Evolutionary conservation across 306 rosid species (phyloP), one percentile per base, ranked within the genome.

Genomic region (Begonia fuchsioides): DNA sequence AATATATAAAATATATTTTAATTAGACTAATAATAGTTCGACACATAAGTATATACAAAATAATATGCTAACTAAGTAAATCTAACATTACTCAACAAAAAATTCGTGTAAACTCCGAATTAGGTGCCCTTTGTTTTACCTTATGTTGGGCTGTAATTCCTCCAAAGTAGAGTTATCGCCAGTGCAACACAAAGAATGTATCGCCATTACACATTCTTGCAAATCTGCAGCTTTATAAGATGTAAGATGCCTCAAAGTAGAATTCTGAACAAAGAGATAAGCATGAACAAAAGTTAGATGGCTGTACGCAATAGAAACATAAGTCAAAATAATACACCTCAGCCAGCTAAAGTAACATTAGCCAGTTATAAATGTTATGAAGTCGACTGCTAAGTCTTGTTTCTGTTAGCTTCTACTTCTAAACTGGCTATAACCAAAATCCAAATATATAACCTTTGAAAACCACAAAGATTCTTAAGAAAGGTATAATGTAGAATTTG

Each of bases 101-200:
- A 38, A 26, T 10, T 10, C 45, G 12, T 48, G n/a, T 40, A 64
- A 16, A 26, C 48, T 17, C 48, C 35, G 8, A 26, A 26, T 26
- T 0, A 26, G 1, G 35, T 26, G 7, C 35, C 7, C n/a, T n/a
- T n/a, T n/a, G 46, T 53, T 61, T 56, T 55, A 79, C 82, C 80
- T 71, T 73, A 63, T 83, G 88, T 17, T 83, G 80, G n/a, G 68
- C 82, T 66, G 65, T 83, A 83, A 70, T 79, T 83, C 69, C 71
- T 77, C 60, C 74, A 58, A 72, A 56, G 58, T 43, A 35, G 76
- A 69, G 67, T 55, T 57, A 32, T 54, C 16, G 57, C 68, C 61
- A 57, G 62, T 53, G 20, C 69, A 44, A 52, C 75, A 81, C 54
- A 86, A 71, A 18, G 64, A 70, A 50, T 86, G 87, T 38, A 81